Conservation (phyloP, 495 filamentous ascomycete genomes). For the Podospora pseudopauciseta region DNA sequence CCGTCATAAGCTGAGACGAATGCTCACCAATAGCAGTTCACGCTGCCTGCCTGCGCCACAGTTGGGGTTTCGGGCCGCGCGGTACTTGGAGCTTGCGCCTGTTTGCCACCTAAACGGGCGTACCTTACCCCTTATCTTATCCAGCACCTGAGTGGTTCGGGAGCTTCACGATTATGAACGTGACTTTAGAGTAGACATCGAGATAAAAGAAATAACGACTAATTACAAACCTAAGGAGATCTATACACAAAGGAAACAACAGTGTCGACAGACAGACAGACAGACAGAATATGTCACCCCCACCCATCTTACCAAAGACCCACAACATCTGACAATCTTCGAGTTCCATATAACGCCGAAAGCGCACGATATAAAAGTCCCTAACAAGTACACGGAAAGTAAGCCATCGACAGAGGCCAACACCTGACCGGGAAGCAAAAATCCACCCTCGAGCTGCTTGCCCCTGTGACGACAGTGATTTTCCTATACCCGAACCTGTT, state of each 20-base stretch:
- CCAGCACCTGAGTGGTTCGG: neutral
- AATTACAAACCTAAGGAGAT: neutral
- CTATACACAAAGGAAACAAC: neutral
- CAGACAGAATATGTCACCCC: neutral
- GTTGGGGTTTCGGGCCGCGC: constrained; percentile 2
- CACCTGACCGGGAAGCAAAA: neutral
- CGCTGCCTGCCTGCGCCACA: constrained; percentile 16
- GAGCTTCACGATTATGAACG: neutral
- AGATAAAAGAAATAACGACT: neutral
- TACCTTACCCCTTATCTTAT: neutral
- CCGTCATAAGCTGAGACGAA: constrained; percentile 28
- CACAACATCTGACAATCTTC: neutral
- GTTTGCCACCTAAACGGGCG: neutral
- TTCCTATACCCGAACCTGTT: constrained; percentile 1
- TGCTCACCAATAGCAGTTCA: constrained; percentile 17
- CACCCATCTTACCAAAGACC: neutral
- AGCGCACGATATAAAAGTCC: constrained; percentile 1
- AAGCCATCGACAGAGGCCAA: constrained; percentile 3
- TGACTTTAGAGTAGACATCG: neutral
- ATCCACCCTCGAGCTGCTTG: neutral
- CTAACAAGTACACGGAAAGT: constrained; percentile 10
- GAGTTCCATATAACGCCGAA: constrained; percentile 11
- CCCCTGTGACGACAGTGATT: neutral
- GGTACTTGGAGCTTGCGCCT: neutral
- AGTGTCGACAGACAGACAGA: neutral